These are phyloP conservation scores for Suillus variegatus DNA, from an alignment of 768 basidiomycete genomes.

Conservation along the genomic window DNA sequence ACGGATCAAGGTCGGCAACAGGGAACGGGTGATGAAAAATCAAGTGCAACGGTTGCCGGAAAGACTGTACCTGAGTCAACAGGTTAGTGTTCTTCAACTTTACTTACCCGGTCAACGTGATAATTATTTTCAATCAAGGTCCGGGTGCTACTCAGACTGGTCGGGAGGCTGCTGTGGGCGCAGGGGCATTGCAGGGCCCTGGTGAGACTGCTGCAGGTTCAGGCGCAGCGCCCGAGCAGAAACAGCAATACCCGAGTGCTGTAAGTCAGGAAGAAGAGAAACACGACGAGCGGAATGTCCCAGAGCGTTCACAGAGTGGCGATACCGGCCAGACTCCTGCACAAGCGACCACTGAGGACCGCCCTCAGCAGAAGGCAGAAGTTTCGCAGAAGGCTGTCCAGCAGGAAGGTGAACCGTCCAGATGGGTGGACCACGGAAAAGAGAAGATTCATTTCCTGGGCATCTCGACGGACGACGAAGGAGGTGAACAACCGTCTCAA, in stretches of 20 bases:
- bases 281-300: not conserved
- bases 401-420: not conserved
- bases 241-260: not conserved
- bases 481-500: not conserved
- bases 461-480: not conserved
- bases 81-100: not conserved
- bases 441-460: not conserved
- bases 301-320: not conserved
- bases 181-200: not conserved
- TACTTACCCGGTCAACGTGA: too few relatives aligned
- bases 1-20: not conserved
- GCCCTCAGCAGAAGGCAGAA: not conserved
- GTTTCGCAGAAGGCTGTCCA: not conserved
- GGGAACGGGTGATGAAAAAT: not conserved
- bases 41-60: not conserved
- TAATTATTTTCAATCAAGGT: not conserved
- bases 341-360: not conserved
- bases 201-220: not conserved
- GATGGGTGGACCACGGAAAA: not conserved
- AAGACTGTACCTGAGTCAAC: not conserved
- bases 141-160: not conserved
- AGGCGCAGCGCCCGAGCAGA: not conserved
- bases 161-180: not conserved
- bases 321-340: not conserved
- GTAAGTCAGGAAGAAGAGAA: not conserved